These are phyloP conservation scores for Phylloporus sp. DNA, from an alignment of 768 basidiomycete genomes.

Conservation along the genomic window DNA sequence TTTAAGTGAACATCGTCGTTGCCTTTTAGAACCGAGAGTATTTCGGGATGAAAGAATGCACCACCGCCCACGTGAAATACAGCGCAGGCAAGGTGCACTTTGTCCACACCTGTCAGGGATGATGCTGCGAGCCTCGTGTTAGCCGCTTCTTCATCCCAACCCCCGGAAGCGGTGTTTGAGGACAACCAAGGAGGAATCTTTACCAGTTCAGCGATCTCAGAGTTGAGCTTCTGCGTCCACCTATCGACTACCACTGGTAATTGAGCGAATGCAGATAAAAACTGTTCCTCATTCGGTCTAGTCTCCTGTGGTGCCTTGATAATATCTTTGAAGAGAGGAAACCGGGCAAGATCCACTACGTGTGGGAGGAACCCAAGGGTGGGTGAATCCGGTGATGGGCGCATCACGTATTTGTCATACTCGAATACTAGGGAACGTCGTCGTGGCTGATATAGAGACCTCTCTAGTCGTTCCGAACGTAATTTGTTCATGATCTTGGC, in stretches of 20 bases:
- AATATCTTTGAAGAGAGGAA: slow-evolving; percentile 11
- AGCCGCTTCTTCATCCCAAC: background rate
- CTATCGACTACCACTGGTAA: slow-evolving; percentile 4
- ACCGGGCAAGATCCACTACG: slow-evolving; percentile 6
- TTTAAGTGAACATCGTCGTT: background rate
- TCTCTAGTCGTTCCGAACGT: slow-evolving; percentile 3
- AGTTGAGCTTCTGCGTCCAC: slow-evolving; percentile 9
- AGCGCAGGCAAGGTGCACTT: slow-evolving; percentile 6
- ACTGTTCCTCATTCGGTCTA: background rate
- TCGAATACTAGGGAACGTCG: slow-evolving; percentile 1
- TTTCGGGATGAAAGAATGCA: slow-evolving; percentile 2
- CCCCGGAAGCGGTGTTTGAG: background rate
- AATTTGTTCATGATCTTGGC: background rate
- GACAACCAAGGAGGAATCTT: slow-evolving; percentile 6
- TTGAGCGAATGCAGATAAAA: slow-evolving; percentile 12
- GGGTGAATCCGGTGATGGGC: slow-evolving; percentile 1
- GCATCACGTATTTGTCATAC: slow-evolving; percentile 12
- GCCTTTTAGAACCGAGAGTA: background rate
- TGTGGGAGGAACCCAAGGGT: slow-evolving; percentile 13
- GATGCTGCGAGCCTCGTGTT: background rate
- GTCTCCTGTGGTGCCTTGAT: slow-evolving; percentile 3
- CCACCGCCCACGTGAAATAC: slow-evolving; percentile 1
- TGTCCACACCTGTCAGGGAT: background rate
- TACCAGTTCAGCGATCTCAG: slow-evolving; percentile 8
- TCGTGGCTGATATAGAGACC: slow-evolving; percentile 3